Evolutionary conservation across 2,329 filamentous ascomycete species (phyloP).

Genomic region (Thielaviopsis populi): DNA sequence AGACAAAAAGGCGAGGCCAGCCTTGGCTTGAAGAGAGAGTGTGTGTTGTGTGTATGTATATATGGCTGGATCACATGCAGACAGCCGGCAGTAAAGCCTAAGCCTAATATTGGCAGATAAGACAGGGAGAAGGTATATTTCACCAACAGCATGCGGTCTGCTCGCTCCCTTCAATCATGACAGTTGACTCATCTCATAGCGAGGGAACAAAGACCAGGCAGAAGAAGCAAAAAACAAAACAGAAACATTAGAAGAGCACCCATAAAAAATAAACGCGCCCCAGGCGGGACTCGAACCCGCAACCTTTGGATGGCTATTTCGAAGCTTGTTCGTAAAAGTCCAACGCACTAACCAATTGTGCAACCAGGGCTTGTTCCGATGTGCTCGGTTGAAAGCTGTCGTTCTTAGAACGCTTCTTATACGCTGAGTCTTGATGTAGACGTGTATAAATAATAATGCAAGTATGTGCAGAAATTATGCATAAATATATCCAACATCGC

Average conservation of each 20-base stretch:
- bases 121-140: no score
- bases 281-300: constrained; percentile 19
- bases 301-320: constrained; percentile 18
- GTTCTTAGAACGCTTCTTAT: neutral
- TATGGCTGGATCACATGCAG: neutral
- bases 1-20: neutral
- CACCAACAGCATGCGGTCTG: no score
- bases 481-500: neutral
- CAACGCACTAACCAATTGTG: constrained; percentile 20
- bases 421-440: neutral
- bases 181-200: no score
- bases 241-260: neutral
- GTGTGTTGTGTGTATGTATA: no score
- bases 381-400: neutral
- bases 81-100: no score
- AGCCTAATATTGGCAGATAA: no score
- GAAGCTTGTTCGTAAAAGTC: constrained; percentile 16
- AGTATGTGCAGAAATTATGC: neutral
- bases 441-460: neutral
- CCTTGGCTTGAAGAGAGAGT: neutral
- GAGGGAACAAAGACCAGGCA: neutral
- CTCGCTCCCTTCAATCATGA: no score
- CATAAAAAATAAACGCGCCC: constrained; percentile 9
- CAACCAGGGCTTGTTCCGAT: constrained; percentile 16
- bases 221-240: no score